A percentile compares a stretch with the other conserved stretches of the same genome.
phyloP scores from a whole-genome alignment of 441 rosid genomes.

The Hura crepitans region DNA sequence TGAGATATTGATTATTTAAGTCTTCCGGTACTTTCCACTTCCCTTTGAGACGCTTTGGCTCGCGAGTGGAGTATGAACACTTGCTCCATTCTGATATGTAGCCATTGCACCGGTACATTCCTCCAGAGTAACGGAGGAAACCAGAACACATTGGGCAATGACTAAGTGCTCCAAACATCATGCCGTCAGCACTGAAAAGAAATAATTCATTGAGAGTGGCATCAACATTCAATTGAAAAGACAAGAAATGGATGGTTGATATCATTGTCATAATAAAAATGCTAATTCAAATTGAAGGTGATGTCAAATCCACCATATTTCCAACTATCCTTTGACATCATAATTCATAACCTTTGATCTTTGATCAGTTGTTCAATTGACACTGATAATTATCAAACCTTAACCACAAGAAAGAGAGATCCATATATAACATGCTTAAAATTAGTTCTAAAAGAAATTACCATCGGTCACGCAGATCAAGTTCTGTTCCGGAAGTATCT shows the following conservation, averaged over 20 bases:
- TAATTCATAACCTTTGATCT: not conserved
- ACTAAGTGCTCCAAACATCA: constrained; percentile 88
- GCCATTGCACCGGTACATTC: constrained; percentile 68
- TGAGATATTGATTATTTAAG: constrained; percentile 57
- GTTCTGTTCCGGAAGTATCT: constrained; percentile 80
- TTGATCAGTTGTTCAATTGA: not conserved
- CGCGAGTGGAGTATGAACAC: constrained; percentile 69
- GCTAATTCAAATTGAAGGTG: not conserved
- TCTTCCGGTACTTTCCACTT: constrained; percentile 87
- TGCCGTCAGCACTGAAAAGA: constrained; percentile 80
- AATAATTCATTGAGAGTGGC: constrained; percentile 19
- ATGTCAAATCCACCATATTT: not conserved
- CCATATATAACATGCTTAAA: not conserved
- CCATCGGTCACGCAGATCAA: constrained; percentile 85
- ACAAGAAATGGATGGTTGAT: constrained; percentile 2
- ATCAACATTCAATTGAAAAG: constrained; percentile 2
- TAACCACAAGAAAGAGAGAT: not conserved
- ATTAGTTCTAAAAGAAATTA: constrained; percentile 29
- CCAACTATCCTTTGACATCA: not conserved
- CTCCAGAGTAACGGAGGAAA: constrained; percentile 70
- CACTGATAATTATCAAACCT: not conserved
- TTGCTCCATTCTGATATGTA: constrained; percentile 87
- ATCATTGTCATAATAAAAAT: constrained; percentile 1
- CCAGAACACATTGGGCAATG: constrained; percentile 72
- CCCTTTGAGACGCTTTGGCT: constrained; percentile 65